Evolutionary conservation across 2,329 filamentous ascomycete species (phyloP).

Genomic region (Trichoderma simmonsii): DNA sequence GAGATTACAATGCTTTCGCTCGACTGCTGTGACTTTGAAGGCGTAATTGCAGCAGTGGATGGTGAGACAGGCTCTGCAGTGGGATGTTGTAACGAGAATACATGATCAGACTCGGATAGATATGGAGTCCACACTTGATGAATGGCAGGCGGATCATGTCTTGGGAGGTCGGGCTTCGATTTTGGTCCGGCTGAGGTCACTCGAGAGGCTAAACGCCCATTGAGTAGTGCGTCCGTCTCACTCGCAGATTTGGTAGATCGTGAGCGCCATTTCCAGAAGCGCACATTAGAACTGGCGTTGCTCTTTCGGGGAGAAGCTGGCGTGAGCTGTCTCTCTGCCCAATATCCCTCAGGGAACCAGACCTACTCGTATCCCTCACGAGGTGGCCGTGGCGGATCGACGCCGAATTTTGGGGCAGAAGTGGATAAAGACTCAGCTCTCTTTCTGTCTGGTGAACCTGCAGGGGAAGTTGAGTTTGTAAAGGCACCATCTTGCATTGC

Average conservation of each 20-base stretch:
- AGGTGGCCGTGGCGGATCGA: slow-evolving; percentile 56
- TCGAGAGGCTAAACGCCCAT: slow-evolving; percentile 26
- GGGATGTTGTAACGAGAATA: slow-evolving; percentile 44
- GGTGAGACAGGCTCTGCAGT: not conserved
- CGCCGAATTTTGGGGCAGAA: slow-evolving; percentile 25
- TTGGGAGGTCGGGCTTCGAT: not conserved
- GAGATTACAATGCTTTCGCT: slow-evolving; percentile 18
- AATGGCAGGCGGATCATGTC: not conserved
- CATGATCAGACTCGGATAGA: slow-evolving; percentile 47
- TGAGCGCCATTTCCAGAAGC: slow-evolving; percentile 42
- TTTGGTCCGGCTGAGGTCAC: slow-evolving; percentile 21
- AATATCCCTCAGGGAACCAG: slow-evolving; percentile 61
- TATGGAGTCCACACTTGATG: slow-evolving; percentile 40
- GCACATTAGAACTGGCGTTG: slow-evolving; percentile 32
- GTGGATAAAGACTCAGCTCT: not conserved
- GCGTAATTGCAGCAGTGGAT: not conserved
- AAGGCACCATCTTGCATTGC: slow-evolving; percentile 19
- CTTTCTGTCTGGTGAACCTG: not conserved
- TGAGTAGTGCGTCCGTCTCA: slow-evolving; percentile 28
- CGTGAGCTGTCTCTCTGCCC: slow-evolving; percentile 53
- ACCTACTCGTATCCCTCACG: slow-evolving; percentile 58
- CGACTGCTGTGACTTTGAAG: slow-evolving; percentile 13
- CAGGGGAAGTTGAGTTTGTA: slow-evolving; percentile 6
- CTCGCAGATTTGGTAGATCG: slow-evolving; percentile 38
- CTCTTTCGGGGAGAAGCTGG: slow-evolving; percentile 29